These are phyloP conservation scores for Hygrophorus russula DNA, from an alignment of 768 basidiomycete genomes.

Conservation along the genomic window DNA sequence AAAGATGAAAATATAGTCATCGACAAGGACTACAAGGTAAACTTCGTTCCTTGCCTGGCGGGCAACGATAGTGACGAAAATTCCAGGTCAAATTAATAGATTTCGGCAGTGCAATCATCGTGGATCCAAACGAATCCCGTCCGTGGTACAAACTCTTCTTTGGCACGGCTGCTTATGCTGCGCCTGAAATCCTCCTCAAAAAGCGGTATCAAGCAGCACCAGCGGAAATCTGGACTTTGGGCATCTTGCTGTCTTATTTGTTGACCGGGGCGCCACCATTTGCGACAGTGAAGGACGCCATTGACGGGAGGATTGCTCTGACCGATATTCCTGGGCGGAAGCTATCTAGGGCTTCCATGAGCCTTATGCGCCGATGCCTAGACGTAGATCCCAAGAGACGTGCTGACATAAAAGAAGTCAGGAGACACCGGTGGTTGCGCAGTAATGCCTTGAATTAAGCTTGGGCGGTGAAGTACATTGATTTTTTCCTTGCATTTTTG, in stretches of 20 bases:
- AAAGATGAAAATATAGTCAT: constrained; percentile 94
- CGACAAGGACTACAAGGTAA: constrained; percentile 59
- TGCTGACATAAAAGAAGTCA: constrained; percentile 73
- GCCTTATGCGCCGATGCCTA: constrained; percentile 68
- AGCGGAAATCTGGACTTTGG: constrained; percentile 94
- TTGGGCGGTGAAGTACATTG: neutral
- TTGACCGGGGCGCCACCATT: constrained; percentile 91
- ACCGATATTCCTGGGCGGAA: constrained; percentile 25
- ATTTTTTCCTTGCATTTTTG: neutral
- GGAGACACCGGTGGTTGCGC: constrained; percentile 72
- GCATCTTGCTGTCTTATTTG: constrained; percentile 89
- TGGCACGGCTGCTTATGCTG: constrained; percentile 92
- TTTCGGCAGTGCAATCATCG: constrained; percentile 82
- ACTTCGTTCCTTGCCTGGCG: constrained; percentile 4
- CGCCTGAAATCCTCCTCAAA: constrained; percentile 86
- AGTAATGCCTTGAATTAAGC: neutral
- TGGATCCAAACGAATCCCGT: constrained; percentile 48
- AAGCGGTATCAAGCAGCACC: constrained; percentile 86
- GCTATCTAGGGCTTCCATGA: constrained; percentile 38
- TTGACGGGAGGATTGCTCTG: constrained; percentile 51
- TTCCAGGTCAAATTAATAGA: constrained; percentile 86
- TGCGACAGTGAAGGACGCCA: constrained; percentile 74
- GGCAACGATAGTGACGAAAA: neutral
- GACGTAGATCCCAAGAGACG: constrained; percentile 74
- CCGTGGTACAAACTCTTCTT: constrained; percentile 75